Conservation (phyloP, 2,329 filamentous ascomycete species). For the Aspergillus flavus region DNA sequence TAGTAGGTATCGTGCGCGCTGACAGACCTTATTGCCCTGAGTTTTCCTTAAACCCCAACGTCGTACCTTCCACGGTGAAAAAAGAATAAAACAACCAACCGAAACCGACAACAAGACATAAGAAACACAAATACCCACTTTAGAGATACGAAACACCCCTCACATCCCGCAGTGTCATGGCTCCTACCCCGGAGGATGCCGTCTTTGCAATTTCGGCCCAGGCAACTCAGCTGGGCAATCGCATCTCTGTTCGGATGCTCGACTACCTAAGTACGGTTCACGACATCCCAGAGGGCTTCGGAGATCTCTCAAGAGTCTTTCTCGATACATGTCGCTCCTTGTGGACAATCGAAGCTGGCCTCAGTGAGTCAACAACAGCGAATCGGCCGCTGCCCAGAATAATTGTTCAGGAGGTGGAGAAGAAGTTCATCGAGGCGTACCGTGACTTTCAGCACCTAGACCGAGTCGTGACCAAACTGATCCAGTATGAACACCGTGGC, state of each 20-base stretch:
- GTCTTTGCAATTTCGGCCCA: conserved; percentile 52
- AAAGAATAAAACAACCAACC: neutral
- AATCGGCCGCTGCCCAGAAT: conserved; percentile 60
- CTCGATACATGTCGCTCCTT: conserved; percentile 68
- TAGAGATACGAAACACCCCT: neutral
- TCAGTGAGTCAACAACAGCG: conserved; percentile 56
- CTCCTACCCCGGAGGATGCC: conserved; percentile 19
- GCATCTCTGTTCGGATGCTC: conserved; percentile 66
- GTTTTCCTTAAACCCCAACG: neutral
- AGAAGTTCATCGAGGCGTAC: conserved; percentile 63
- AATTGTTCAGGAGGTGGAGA: conserved; percentile 64
- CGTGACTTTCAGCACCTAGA: conserved; percentile 66
- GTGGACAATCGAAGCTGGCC: conserved; percentile 69
- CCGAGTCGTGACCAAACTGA: conserved; percentile 62
- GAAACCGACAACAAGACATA: neutral
- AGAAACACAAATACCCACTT: neutral
- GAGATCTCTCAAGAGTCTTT: conserved; percentile 65
- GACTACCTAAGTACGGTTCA: conserved; percentile 64
- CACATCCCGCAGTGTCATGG: neutral
- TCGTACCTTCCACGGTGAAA: neutral
- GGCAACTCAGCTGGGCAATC: conserved; percentile 63
- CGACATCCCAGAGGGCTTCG: conserved; percentile 58
- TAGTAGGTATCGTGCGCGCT: neutral
- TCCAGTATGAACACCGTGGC: conserved; percentile 65
- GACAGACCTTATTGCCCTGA: too few species aligned